phyloP scores from a whole-genome alignment of 441 rosid genomes.

The Jatropha podagrica region DNA sequence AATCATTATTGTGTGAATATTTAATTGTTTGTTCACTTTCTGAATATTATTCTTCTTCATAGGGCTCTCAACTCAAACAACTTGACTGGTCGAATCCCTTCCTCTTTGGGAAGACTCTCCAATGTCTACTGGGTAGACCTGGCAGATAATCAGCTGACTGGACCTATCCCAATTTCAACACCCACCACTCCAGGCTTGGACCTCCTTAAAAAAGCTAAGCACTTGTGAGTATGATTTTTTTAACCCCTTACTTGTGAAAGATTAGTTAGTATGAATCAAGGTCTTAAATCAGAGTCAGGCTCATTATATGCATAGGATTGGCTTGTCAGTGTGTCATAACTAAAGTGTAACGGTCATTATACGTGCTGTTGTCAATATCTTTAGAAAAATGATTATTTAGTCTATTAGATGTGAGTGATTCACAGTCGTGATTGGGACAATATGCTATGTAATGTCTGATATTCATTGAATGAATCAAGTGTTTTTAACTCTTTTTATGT shows the following conservation, averaged over 20 bases:
- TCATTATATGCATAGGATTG: too few relatives aligned
- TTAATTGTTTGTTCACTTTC: neutral
- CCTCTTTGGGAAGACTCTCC: constrained; percentile 78
- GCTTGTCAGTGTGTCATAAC: too few relatives aligned
- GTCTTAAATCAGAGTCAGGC: too few relatives aligned
- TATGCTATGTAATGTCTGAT: too few relatives aligned
- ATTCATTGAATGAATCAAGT: too few relatives aligned
- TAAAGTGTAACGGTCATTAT: too few relatives aligned
- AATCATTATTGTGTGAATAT: neutral
- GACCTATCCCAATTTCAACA: constrained; percentile 78
- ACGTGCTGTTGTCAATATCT: too few relatives aligned
- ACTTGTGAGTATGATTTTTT: constrained; percentile 61
- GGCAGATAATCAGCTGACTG: constrained; percentile 86
- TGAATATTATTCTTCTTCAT: constrained; percentile 14
- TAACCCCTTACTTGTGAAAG: neutral
- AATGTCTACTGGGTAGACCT: constrained; percentile 90
- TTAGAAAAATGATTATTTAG: too few relatives aligned
- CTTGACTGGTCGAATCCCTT: constrained; percentile 72
- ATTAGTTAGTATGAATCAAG: neutral
- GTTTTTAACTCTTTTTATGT: neutral
- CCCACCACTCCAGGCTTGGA: constrained; percentile 67
- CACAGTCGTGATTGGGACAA: too few relatives aligned
- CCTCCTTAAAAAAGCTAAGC: constrained; percentile 75
- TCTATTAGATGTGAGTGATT: too few relatives aligned
- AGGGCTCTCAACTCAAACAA: constrained; percentile 95